Evolutionary conservation across 371 early-diverging fungal species (phyloP), one percentile per base, ranked within the genome.

Genomic region (Lichtheimia ramosa): DNA sequence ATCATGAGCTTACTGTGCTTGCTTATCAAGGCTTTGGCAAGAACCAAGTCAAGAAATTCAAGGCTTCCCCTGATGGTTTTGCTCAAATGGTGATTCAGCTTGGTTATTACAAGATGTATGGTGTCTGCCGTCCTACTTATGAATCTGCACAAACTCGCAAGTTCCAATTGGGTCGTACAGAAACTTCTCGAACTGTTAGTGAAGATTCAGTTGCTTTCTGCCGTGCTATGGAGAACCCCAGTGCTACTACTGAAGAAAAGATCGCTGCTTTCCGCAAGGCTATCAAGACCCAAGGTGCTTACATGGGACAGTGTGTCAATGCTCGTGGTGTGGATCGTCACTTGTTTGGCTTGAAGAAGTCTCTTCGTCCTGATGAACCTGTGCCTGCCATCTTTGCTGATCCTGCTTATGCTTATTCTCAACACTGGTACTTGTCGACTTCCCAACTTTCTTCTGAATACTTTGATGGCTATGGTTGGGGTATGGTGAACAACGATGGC

Each of bases 61-160:
- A 89, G 64, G 80, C 88, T 40, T 86, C 87, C 3, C 98, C 98
- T 16, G 98, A 98, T 66, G 95, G 96, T 24, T 98, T 87, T 66
- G 91, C 85, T 18, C 98, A 98, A 74, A 94, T 98, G 96, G 88
- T 91, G 28, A 92, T 98, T 62, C 98, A 98, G 81, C 83, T 96
- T 48, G 97, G 93, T 15, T 95, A 95, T 75, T 94, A 85, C 82
- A 93, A 92, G 73, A 89, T 92, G 82, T 88, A 92, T 71, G 93
- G 93, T 39, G 65, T 63, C 14, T 73, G 75, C 63, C 77, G 84
- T 39, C 89, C 96, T 13, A 97, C 98, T 6, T 97, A 97, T 69
- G 98, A 96, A 71, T 86, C 91, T 61, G 96, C 91, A 34, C 91
- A 91, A 78, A 94, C 94, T 42, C 86, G 95, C 66, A 92, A 87